Conservation (phyloP, 164 flowering plant species). For the Malania oleifera region DNA sequence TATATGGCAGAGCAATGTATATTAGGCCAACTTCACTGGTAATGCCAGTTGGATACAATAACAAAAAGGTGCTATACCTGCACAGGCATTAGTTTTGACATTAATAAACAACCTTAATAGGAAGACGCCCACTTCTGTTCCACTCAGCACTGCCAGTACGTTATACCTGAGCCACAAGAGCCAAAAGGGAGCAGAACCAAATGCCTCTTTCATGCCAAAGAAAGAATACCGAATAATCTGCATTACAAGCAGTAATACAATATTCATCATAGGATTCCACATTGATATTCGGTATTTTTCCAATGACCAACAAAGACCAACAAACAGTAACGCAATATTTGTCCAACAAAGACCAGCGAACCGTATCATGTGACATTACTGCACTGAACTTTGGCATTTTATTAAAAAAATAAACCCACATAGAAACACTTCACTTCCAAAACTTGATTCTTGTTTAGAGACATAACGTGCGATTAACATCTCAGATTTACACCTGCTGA, state of each 20-base stretch:
- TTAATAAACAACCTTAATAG: constrained; percentile 11
- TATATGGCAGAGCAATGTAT: constrained; percentile 65
- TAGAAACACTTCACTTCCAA: too few relatives aligned
- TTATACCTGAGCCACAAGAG: constrained; percentile 88
- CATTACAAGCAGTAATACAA: constrained; percentile 5
- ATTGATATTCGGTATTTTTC: background rate
- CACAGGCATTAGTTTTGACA: constrained; percentile 12
- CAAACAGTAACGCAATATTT: too few relatives aligned
- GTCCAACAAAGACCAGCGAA: too few relatives aligned
- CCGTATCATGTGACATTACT: too few relatives aligned
- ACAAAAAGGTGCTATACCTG: constrained; percentile 90
- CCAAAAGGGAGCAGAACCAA: constrained; percentile 88
- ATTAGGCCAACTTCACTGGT: constrained; percentile 88
- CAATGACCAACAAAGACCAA: too few relatives aligned
- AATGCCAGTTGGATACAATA: constrained; percentile 82
- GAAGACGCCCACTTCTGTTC: background rate
- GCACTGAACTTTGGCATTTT: too few relatives aligned
- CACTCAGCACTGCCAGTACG: background rate
- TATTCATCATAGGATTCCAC: background rate
- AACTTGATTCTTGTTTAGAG: too few relatives aligned
- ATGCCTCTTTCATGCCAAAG: constrained; percentile 82
- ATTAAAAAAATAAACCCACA: too few relatives aligned
- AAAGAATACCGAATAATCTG: constrained; percentile 86
- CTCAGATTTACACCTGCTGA: too few relatives aligned
- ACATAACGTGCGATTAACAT: too few relatives aligned